A percentile compares a stretch with the other conserved stretches of the same genome.
These are phyloP conservation scores for Oxyria digyna DNA, from an alignment of 148 eudicot genomes.

Conservation along the genomic window DNA sequence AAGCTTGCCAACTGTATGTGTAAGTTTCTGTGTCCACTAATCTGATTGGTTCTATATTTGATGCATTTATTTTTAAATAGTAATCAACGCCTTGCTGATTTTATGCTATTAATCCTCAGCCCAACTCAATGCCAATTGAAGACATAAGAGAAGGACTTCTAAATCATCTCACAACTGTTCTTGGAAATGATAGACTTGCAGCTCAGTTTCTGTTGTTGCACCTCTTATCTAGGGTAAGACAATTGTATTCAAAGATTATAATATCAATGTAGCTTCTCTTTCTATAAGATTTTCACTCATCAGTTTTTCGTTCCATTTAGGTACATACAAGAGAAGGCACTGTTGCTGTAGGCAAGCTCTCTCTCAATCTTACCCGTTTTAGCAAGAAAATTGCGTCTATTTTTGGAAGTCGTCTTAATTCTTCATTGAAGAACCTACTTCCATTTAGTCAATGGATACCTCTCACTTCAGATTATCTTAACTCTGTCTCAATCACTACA, in stretches of 20 bases:
- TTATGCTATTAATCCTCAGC: constrained; percentile 27
- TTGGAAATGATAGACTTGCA: constrained; percentile 79
- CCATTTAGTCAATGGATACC: constrained; percentile 65
- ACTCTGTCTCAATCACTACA: constrained; percentile 46
- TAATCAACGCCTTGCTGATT: constrained; percentile 4
- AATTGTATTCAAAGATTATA: background rate
- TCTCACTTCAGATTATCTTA: constrained; percentile 68
- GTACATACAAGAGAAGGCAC: constrained; percentile 72
- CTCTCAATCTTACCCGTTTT: constrained; percentile 73
- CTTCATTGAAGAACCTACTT: constrained; percentile 41
- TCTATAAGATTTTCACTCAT: background rate
- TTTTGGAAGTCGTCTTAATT: constrained; percentile 42
- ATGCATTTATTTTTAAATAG: background rate
- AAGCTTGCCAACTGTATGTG: constrained; percentile 37
- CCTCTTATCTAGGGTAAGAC: constrained; percentile 67
- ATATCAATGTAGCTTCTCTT: background rate
- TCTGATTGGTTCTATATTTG: background rate
- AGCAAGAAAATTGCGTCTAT: constrained; percentile 61
- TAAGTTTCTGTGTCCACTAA: constrained; percentile 13
- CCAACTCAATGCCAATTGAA: constrained; percentile 34
- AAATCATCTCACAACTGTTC: constrained; percentile 62
- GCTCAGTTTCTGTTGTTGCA: constrained; percentile 81
- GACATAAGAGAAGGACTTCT: constrained; percentile 56
- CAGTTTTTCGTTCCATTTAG: constrained; percentile 22
- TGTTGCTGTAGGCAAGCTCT: constrained; percentile 79